These are phyloP conservation scores for Eucalyptus regnans DNA, from an alignment of 345 rosid species.

Conservation along the genomic window DNA sequence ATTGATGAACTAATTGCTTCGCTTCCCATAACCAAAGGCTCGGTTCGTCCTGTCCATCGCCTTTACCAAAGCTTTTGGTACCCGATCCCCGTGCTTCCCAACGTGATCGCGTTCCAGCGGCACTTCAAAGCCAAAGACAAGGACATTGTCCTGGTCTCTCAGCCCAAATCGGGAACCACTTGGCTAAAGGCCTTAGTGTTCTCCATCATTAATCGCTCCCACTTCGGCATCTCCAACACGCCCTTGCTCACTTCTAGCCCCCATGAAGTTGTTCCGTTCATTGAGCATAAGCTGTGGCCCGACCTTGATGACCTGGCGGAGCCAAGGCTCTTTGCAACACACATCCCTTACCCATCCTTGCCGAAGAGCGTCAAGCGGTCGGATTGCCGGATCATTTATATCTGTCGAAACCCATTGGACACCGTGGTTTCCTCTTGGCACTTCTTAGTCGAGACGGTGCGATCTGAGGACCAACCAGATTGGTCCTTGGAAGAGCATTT, in stretches of 20 bases:
- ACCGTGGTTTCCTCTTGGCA: no score
- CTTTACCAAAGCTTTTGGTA: no score
- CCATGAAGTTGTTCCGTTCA: conserved; percentile 13
- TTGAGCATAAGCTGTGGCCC: background rate
- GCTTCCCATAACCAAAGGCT: no score
- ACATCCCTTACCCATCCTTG: background rate
- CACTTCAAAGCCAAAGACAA: conserved; percentile 4
- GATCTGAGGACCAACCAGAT: no score
- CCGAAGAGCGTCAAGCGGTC: background rate
- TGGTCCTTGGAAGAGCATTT: no score
- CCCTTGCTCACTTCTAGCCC: conserved; percentile 9
- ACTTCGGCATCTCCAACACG: background rate
- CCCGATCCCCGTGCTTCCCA: background rate
- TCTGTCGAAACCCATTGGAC: background rate
- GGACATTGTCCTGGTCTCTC: conserved; percentile 4
- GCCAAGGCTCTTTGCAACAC: accelerated
- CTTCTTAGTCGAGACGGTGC: no score
- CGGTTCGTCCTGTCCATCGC: no score
- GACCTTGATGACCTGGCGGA: accelerated
- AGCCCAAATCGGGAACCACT: conserved; percentile 21
- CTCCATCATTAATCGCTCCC: background rate
- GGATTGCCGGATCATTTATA: background rate
- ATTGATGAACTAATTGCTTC: no score
- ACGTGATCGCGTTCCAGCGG: background rate
- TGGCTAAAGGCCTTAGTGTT: conserved; percentile 20